Evolutionary conservation across 2,329 filamentous ascomycete species (phyloP), one percentile per base, ranked within the genome.

Genomic region (Trichoderma atroviride): DNA sequence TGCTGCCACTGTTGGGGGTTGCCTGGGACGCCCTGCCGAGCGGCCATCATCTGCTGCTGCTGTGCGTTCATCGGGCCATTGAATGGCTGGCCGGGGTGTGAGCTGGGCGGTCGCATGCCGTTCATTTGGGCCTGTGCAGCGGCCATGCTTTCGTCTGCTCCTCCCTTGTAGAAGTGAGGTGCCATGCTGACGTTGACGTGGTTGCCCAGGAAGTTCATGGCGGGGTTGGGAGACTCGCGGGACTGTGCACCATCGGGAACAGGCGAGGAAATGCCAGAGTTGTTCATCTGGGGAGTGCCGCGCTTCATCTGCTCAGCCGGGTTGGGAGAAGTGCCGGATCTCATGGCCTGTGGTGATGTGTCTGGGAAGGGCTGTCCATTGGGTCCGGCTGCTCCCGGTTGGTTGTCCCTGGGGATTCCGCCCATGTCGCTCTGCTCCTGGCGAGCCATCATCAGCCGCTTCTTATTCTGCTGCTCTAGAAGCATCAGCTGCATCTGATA

Each of bases 401-500:
- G 84, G 29, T 85, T 86, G 62, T 79, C 84, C 72, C 85, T 82
- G 47, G 83, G 82, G 72, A 85, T 83, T 27, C 79, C 82, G 52
- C 83, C 82, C 70, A 83, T 82, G 62, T 82, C 85, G 70, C 94
- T 92, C 79, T 95, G 92, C 77, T 94, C 89, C 77, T 90, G 91
- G 22, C 92, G 88, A 47, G 92, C 92, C 91, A 94, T 93, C 84
- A 94, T 89, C 60, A 95, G 84, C 22, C 92, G 85, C 80, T 94
- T 94, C 84, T 94, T 95, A 75, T 95, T 95, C 80, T 95, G 92
- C 80, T 94, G 92, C 80, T 95, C 92, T 19, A 95, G 85, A 61
- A 94, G 81, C 92, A 94, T 95, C 77, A 95, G 82, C 78, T 95
- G 92, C 92, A 94, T 94, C 82, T 95, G 92, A 75, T 95, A 95